Evolutionary conservation across 495 filamentous ascomycete genomes (phyloP).

Genomic region (Aspergillus sclerotioniger): DNA sequence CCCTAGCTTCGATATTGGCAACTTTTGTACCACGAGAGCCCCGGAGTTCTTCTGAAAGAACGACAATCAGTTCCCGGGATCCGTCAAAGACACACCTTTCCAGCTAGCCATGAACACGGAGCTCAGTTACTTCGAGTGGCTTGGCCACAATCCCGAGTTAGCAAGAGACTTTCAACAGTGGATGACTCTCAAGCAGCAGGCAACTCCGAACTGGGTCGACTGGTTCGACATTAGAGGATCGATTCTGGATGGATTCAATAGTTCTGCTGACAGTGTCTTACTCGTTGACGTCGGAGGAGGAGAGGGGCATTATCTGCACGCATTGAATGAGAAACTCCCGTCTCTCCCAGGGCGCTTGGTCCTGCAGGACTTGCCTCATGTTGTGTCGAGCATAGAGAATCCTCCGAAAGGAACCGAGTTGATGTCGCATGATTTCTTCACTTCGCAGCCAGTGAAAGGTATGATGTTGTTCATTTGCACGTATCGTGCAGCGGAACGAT

Average conservation of each 20-base stretch:
- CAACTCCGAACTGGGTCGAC: constrained; percentile 26
- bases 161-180: constrained; percentile 27
- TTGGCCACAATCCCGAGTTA: constrained; percentile 19
- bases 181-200: constrained; percentile 26
- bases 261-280: constrained; percentile 25
- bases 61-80: constrained; percentile 24
- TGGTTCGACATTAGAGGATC: constrained; percentile 32
- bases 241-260: constrained; percentile 21
- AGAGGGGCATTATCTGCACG: constrained; percentile 19
- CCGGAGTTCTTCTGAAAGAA: constrained; percentile 30
- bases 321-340: constrained; percentile 26
- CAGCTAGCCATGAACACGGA: constrained; percentile 37
- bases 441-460: constrained; percentile 35
- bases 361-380: constrained; percentile 26
- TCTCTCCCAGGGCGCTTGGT: constrained; percentile 19
- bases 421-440: constrained; percentile 29
- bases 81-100: constrained; percentile 33
- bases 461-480: neutral
- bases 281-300: constrained; percentile 31
- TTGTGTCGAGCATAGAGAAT: constrained; percentile 29
- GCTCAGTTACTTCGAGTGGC: constrained; percentile 29
- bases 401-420: constrained; percentile 21
- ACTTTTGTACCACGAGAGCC: constrained; percentile 13
- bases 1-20: constrained; percentile 19
- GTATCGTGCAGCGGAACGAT: neutral